Conservation (phyloP, 257 asterid species). For the Nicotiana paniculata region DNA sequence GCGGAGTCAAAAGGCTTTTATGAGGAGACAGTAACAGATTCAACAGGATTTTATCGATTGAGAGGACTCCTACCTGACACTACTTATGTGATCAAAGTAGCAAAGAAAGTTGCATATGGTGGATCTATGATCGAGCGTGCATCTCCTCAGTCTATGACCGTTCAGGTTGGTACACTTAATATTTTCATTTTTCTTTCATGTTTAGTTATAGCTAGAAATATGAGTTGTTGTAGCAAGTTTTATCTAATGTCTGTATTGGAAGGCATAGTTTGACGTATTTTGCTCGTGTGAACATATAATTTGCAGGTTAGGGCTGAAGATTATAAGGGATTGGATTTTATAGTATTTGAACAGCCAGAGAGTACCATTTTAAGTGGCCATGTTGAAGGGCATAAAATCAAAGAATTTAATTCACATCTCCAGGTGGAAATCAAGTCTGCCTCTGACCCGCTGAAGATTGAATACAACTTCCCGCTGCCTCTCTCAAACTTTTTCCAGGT, state of each 20-base stretch:
- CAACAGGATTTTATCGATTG: conserved; percentile 74
- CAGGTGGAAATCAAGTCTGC: conserved; percentile 71
- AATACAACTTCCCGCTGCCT: conserved; percentile 79
- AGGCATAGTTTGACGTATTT: neutral
- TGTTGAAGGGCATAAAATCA: conserved; percentile 64
- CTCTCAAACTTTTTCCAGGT: conserved; percentile 86
- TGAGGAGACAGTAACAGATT: conserved; percentile 84
- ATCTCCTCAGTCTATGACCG: conserved; percentile 59
- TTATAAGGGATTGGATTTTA: conserved; percentile 60
- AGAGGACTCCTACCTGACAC: conserved; percentile 92
- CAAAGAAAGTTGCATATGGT: conserved; percentile 50
- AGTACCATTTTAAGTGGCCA: conserved; percentile 80
- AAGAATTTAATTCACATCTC: conserved; percentile 59
- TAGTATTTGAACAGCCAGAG: conserved; percentile 85
- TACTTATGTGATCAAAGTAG: conserved; percentile 61
- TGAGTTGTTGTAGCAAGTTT: neutral
- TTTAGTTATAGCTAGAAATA: neutral
- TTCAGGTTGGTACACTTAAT: conserved; percentile 46
- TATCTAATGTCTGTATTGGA: neutral
- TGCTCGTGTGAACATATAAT: conserved; percentile 12
- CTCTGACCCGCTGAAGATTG: conserved; percentile 60
- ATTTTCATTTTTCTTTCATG: neutral
- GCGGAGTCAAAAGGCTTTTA: conserved; percentile 82
- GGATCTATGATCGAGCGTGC: conserved; percentile 68
- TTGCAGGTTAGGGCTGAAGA: conserved; percentile 66